Evolutionary conservation across 163 green algal species (phyloP), one percentile per base, ranked within the genome.

Genomic region (Scenedesmus sp.): DNA sequence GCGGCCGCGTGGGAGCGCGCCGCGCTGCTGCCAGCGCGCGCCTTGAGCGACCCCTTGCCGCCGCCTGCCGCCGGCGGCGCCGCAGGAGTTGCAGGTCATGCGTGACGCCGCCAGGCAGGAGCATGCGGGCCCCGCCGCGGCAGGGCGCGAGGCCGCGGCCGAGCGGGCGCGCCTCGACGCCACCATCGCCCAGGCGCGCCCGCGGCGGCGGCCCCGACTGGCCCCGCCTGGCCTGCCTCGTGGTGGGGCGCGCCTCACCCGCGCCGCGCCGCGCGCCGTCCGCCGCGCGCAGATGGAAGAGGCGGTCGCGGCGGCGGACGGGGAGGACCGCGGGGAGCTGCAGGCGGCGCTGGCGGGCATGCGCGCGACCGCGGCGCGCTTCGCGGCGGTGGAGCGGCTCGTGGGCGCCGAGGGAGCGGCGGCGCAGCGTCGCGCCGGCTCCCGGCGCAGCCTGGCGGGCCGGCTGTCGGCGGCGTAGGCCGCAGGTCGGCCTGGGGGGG

Each of bases 141-240:
- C 45, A 28, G 15, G 18, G 15, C 15, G 50, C 7, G 53, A 34
- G 15, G 63, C 63, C 13, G 42, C 50, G 22, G 42, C 63, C 20
- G 75, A 71, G 51, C 45, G 77, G 20, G 75, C 54, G 14, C 44
- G 65, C 39, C 71, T 83, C 11, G 20, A 77, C 54, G 51, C 64
- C 36, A 77, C 54, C n/a, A 76, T 83, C n/a, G n/a, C n/a, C n/a
- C n/a, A n/a, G n/a, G n/a, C n/a, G n/a, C n/a, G n/a, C n/a, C n/a
- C n/a, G n/a, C n/a, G n/a, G n/a, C n/a, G n/a, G n/a, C n/a, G n/a
- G n/a, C n/a, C n/a, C n/a, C n/a, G n/a, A n/a, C n/a, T n/a, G n/a
- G n/a, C n/a, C n/a, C n/a, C n/a, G n/a, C 5, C 26, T 58, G 50
- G 50, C 11, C 24, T 58, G 50, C 14, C 0, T 58, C 26, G 50